Percentiles rank a stretch among this genome's conserved stretches.
Evolutionary conservation across 176 grass and related monocot species (phyloP).

Genomic region (Rhynchospora breviuscula): DNA sequence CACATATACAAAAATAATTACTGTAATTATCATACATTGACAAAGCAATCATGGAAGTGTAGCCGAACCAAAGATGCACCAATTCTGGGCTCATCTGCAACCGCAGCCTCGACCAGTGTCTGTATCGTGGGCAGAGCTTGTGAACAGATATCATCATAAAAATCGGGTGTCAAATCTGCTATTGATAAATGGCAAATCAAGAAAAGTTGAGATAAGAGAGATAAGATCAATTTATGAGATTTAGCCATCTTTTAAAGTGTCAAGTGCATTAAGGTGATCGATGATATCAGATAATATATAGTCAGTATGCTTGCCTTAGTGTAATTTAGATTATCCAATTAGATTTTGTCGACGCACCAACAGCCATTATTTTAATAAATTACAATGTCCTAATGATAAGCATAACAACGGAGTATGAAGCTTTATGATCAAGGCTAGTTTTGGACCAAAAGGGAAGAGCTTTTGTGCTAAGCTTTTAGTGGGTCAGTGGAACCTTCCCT

Average conservation of each 20-base stretch:
- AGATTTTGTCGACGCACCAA: conserved; percentile 8
- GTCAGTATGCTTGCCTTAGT: conserved; percentile 3
- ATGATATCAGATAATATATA: neutral
- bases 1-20: neutral
- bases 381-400: conserved; percentile 4
- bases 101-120: conserved; percentile 38
- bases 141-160: conserved; percentile 57
- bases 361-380: conserved; percentile 6
- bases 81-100: conserved; percentile 55
- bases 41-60: conserved; percentile 89
- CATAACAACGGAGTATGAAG: neutral
- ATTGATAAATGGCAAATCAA: conserved; percentile 3
- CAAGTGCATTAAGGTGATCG: neutral
- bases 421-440: conserved; percentile 3
- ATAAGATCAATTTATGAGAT: neutral
- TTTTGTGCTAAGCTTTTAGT: neutral
- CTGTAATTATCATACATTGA: conserved; percentile 37
- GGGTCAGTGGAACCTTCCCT: neutral
- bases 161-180: conserved; percentile 39
- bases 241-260: conserved; percentile 11
- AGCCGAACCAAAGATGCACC: conserved; percentile 58
- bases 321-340: neutral
- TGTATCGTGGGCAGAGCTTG: conserved; percentile 55
- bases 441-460: neutral
- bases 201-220: neutral